phyloP scores from a whole-genome alignment of 768 basidiomycete genomes.

The Collybia mongolica region DNA sequence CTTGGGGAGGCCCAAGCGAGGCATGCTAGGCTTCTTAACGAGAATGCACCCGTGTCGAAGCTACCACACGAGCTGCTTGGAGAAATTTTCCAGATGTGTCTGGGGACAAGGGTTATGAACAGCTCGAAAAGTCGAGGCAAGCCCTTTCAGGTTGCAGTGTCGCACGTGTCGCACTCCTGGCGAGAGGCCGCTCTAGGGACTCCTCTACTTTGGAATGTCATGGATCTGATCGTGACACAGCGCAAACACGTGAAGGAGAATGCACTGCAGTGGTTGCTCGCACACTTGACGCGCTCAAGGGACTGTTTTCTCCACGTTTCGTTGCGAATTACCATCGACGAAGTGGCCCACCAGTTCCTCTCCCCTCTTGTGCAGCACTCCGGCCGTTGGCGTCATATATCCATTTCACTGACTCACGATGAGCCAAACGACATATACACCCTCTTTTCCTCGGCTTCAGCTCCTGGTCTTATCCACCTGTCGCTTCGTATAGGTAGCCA shows the following conservation, averaged over 20 bases:
- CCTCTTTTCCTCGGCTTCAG: slow-evolving; percentile 21
- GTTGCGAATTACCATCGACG: slow-evolving; percentile 24
- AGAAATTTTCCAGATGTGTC: slow-evolving; percentile 35
- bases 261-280: slow-evolving; percentile 26
- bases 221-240: slow-evolving; percentile 28
- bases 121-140: slow-evolving; percentile 2
- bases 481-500: slow-evolving; percentile 32
- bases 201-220: slow-evolving; percentile 43
- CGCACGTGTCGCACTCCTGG: slow-evolving; percentile 47
- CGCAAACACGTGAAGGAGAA: slow-evolving; percentile 12
- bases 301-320: slow-evolving; percentile 35
- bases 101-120: slow-evolving; percentile 12
- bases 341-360: slow-evolving; percentile 25
- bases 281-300: slow-evolving; percentile 36
- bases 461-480: slow-evolving; percentile 37
- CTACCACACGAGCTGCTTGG: slow-evolving; percentile 41
- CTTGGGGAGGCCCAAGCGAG: slow-evolving; percentile 27
- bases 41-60: slow-evolving; percentile 27
- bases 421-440: slow-evolving; percentile 23
- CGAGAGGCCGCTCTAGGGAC: slow-evolving; percentile 36
- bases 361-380: slow-evolving; percentile 31
- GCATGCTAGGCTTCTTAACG: slow-evolving; percentile 34
- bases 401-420: slow-evolving; percentile 23
- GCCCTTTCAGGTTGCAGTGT: slow-evolving; percentile 36
- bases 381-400: slow-evolving; percentile 37